Evolutionary conservation across 2,329 filamentous ascomycete genomes (phyloP), one percentile per base, ranked within the genome.

Genomic region (Paraphoma chrysanthemicola): DNA sequence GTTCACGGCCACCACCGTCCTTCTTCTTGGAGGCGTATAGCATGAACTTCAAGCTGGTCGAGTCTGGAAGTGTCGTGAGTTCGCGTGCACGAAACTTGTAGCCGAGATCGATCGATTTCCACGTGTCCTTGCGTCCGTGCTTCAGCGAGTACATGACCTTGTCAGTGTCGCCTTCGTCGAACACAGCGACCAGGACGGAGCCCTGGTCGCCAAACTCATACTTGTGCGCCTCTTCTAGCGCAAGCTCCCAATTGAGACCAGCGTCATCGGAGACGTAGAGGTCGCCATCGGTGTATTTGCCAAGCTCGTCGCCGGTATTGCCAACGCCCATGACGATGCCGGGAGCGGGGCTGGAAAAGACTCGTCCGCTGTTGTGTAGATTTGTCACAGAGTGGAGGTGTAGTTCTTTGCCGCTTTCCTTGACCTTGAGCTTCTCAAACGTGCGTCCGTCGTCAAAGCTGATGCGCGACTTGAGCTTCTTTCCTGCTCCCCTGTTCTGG

Each of bases 181-280:
- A 84, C 38, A 98, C 82, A 4, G 95, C 95, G 30, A 98, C 84
- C 30, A 99, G 81, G 17, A 99, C 86, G 14, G 93, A 93, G 1
- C 95, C 95, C 64, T 96, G 90, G 67, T 97, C 94, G 51, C 95
- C 95, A 74, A 98, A 96, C 71, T 97, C 93, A 77, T 96, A 99
- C 75, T 96, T 95, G 79, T 98, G 93, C 11, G 93, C 90, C 17
- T 92, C 91, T 14, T 93, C 82, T 5, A 91, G 83, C 0, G 88
- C 85, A 71, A 88, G 82, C 38, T 82, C 86, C 95, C 96, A 99
- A 1, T 88, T 93, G 57, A 92, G 79, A 41, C 95, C 95, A 17
- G 93, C 94, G 76, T 98, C 88, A 70, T 97, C 91, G 0, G 95
- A 99, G 28, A 98, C 87, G 71, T 88, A 98, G 1, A 97, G 85